A percentile compares a stretch with the other conserved stretches of the same genome.
Conservation (phyloP, 179 eudicot genomes). For the Beta lomatogona region DNA sequence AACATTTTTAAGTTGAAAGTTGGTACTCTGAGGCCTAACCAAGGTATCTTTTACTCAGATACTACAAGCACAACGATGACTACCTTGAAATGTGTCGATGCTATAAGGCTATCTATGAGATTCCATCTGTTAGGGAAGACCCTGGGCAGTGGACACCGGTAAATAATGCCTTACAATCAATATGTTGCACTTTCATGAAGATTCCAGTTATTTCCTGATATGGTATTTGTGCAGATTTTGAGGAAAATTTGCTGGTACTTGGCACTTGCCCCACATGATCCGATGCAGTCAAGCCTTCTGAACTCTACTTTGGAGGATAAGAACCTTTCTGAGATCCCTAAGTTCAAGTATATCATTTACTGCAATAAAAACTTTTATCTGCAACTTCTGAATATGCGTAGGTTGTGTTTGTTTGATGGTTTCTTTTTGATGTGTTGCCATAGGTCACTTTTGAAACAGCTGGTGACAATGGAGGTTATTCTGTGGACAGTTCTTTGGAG, state of each 20-base stretch:
- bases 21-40: background rate
- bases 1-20: background rate
- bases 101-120: conserved; percentile 88
- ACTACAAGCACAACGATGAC: conserved; percentile 76
- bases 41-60: conserved; percentile 44
- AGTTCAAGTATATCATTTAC: conserved; percentile 57
- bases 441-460: conserved; percentile 79
- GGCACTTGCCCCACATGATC: conserved; percentile 89
- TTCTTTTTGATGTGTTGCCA: conserved; percentile 17
- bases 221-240: conserved; percentile 52
- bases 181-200: conserved; percentile 3
- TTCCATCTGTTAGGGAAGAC: conserved; percentile 75
- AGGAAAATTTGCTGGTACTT: conserved; percentile 97
- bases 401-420: conserved; percentile 9
- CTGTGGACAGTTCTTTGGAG: conserved; percentile 90
- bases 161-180: conserved; percentile 11
- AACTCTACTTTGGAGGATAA: conserved; percentile 95
- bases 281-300: conserved; percentile 97
- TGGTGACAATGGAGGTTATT: conserved; percentile 95
- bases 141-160: conserved; percentile 83
- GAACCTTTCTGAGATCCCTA: conserved; percentile 84
- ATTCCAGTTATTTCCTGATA: conserved; percentile 19
- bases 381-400: conserved; percentile 4
- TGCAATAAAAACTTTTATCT: background rate
- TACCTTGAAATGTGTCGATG: conserved; percentile 95